These are phyloP conservation scores for Moesziomyces sp. DNA, from an alignment of 1,284 basidiomycete genomes.

Conservation along the genomic window DNA sequence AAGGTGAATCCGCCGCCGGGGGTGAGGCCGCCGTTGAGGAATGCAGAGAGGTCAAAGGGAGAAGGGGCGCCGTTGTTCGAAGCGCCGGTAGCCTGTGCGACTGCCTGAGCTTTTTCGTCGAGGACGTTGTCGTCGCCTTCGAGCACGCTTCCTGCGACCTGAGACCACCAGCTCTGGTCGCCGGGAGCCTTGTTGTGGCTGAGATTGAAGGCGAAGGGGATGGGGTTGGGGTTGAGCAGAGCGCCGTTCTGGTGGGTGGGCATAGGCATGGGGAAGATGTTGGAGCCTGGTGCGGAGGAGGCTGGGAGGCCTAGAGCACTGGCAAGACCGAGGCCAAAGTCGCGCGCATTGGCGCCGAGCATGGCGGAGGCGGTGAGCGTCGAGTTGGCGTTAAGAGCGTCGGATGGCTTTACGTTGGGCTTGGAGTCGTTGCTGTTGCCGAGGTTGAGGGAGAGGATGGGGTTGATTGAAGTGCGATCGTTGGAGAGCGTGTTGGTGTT, in stretches of 20 bases:
- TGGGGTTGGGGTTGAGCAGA: slow-evolving; percentile 62
- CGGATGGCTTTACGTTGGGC: slow-evolving; percentile 11
- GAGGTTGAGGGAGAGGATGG: slow-evolving; percentile 46
- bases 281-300: slow-evolving; percentile 25
- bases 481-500: slow-evolving; percentile 1
- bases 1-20: slow-evolving; percentile 49
- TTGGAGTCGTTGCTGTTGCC: slow-evolving; percentile 13
- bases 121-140: slow-evolving; percentile 51
- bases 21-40: slow-evolving; percentile 57
- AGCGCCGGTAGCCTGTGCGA: slow-evolving; percentile 46
- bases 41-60: slow-evolving; percentile 59
- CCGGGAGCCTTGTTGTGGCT: slow-evolving; percentile 47
- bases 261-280: slow-evolving; percentile 57
- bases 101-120: slow-evolving; percentile 61
- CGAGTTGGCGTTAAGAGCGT: slow-evolving; percentile 10
- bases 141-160: slow-evolving; percentile 48
- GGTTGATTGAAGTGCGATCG: slow-evolving; percentile 26
- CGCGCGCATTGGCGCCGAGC: slow-evolving; percentile 46
- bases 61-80: slow-evolving; percentile 39
- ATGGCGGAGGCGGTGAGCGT: slow-evolving; percentile 46
- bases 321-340: slow-evolving; percentile 42
- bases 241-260: slow-evolving; percentile 62
- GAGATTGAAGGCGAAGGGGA: slow-evolving; percentile 63
- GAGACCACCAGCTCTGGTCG: slow-evolving; percentile 61
- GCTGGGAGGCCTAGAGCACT: slow-evolving; percentile 26